Conservation (phyloP, 192 early-diverging fungal genomes). For the Dimargaris cristalligena region DNA sequence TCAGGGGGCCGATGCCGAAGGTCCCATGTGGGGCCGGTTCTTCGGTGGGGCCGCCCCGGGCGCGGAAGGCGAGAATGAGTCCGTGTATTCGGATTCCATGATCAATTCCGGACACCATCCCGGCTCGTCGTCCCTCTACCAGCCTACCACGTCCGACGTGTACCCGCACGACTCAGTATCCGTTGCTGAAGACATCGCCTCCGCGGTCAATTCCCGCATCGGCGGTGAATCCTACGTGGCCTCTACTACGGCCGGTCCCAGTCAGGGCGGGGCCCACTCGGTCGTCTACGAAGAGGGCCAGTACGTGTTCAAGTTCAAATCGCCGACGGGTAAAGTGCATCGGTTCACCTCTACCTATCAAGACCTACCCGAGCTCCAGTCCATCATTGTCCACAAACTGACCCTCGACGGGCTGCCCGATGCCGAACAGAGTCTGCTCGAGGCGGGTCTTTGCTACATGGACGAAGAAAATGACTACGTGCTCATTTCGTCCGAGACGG, state of each 20-base stretch:
- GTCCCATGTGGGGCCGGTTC: slow-evolving; percentile 65
- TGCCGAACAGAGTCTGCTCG: slow-evolving; percentile 23
- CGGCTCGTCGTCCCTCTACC: not conserved
- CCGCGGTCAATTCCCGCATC: slow-evolving; percentile 34
- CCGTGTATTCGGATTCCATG: slow-evolving; percentile 42
- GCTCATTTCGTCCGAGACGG: slow-evolving; percentile 53
- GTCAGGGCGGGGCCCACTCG: not conserved
- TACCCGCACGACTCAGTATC: slow-evolving; percentile 34
- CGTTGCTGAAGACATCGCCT: slow-evolving; percentile 32
- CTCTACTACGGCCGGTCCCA: not conserved
- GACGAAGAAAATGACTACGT: slow-evolving; percentile 89
- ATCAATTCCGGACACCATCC: slow-evolving; percentile 16
- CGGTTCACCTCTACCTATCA: slow-evolving; percentile 44
- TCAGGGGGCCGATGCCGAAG: slow-evolving; percentile 22
- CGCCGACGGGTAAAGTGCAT: slow-evolving; percentile 51
- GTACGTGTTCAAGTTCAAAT: slow-evolving; percentile 61
- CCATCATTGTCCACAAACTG: slow-evolving; percentile 39
- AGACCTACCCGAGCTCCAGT: slow-evolving; percentile 32
- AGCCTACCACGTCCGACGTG: slow-evolving; percentile 17
- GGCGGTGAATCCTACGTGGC: slow-evolving; percentile 20
- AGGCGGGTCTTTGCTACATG: slow-evolving; percentile 52
- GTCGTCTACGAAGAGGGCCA: slow-evolving; percentile 23
- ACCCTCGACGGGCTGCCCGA: slow-evolving; percentile 35
- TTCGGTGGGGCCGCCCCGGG: slow-evolving; percentile 35
- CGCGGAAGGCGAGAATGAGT: slow-evolving; percentile 44